Evolutionary conservation across 2,329 filamentous ascomycete species (phyloP).

Genomic region (Neonectria coccinea): DNA sequence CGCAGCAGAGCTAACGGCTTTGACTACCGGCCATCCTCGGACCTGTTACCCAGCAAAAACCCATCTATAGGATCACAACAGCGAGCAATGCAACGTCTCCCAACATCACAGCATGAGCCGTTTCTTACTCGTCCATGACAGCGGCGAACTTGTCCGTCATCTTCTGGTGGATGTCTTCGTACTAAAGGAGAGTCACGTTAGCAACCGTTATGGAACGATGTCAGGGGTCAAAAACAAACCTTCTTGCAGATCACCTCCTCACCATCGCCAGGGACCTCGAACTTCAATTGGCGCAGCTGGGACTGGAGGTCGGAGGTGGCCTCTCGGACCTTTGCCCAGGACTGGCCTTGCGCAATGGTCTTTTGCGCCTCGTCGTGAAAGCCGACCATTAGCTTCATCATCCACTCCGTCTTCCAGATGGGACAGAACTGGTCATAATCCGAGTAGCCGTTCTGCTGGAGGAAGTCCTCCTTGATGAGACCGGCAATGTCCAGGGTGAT

Average conservation of each 20-base stretch:
- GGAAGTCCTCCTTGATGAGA: conserved; percentile 96
- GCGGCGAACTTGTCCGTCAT: conserved; percentile 99
- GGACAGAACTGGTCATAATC: conserved; percentile 99
- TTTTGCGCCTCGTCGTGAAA: conserved; percentile 99
- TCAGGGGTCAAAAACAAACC: conserved; percentile 60
- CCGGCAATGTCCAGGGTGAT: conserved; percentile 94
- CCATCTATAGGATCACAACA: conserved; percentile 48
- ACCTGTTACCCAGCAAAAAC: conserved; percentile 37
- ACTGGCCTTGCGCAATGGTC: conserved; percentile 89
- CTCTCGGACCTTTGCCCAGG: conserved; percentile 93
- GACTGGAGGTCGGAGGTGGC: conserved; percentile 88
- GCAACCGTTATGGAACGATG: conserved; percentile 35
- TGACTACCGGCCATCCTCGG: conserved; percentile 42
- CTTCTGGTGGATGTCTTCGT: conserved; percentile 88
- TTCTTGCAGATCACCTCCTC: conserved; percentile 86
- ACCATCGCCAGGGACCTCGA: conserved; percentile 89
- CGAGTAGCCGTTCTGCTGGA: conserved; percentile 99
- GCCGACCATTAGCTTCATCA: conserved; percentile 99
- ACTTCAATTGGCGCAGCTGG: conserved; percentile 92
- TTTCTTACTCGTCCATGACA: conserved; percentile 87
- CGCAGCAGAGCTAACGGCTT: conserved; percentile 44
- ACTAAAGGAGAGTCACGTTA: conserved; percentile 67
- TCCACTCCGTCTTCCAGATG: conserved; percentile 99
- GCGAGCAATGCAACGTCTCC: conserved; percentile 36
- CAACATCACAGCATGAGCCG: conserved; percentile 30